Percentiles rank a stretch among this genome's conserved stretches.
phyloP scores from a whole-genome alignment of 768 basidiomycete genomes.

The Tricholoma flavovirens region DNA sequence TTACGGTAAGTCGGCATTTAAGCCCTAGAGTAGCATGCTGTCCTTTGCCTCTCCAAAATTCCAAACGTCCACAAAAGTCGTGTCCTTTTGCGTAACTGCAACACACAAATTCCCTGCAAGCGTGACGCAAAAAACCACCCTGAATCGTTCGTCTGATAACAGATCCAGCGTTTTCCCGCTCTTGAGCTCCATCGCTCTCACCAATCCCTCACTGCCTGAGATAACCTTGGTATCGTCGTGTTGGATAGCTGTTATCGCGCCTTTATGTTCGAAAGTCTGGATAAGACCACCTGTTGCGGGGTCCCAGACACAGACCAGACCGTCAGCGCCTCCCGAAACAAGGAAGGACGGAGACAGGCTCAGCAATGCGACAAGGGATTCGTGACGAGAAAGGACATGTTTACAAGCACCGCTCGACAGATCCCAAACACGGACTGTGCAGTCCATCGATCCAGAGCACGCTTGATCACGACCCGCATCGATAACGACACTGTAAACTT shows the following conservation, averaged over 20 bases:
- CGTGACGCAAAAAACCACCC: slow-evolving; percentile 80
- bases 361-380: slow-evolving; percentile 89
- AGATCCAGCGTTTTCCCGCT: slow-evolving; percentile 84
- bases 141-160: slow-evolving; percentile 82
- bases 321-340: slow-evolving; percentile 95
- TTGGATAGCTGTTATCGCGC: slow-evolving; percentile 99
- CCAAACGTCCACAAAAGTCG: slow-evolving; percentile 83
- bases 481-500: slow-evolving; percentile 93
- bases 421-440: slow-evolving; percentile 94
- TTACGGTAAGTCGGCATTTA: no score
- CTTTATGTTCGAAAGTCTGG: slow-evolving; percentile 85
- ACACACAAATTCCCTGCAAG: slow-evolving; percentile 94
- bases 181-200: slow-evolving; percentile 96
- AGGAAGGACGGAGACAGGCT: slow-evolving; percentile 85
- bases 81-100: slow-evolving; percentile 78
- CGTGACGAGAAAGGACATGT: slow-evolving; percentile 83
- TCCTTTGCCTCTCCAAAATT: slow-evolving; percentile 56
- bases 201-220: slow-evolving; percentile 88
- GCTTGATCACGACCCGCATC: slow-evolving; percentile 86
- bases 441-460: slow-evolving; percentile 97
- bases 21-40: no score
- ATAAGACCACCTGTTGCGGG: slow-evolving; percentile 74
- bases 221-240: slow-evolving; percentile 97
- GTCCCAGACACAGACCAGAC: slow-evolving; percentile 92
- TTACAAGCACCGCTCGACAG: slow-evolving; percentile 74